Evolutionary conservation across 2,329 filamentous ascomycete genomes (phyloP).

Genomic region (Fusarium nanum): DNA sequence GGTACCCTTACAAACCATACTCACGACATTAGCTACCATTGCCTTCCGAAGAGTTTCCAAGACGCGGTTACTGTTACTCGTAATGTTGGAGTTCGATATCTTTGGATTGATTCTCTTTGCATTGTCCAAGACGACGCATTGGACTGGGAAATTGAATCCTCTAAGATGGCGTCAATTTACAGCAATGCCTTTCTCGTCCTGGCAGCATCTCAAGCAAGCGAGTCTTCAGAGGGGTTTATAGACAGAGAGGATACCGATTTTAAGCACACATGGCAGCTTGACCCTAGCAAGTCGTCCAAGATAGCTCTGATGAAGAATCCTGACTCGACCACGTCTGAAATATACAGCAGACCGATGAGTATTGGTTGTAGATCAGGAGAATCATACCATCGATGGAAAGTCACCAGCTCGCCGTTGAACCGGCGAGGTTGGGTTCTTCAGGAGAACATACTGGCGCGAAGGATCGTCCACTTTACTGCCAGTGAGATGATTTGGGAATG

Average conservation of each 20-base stretch:
- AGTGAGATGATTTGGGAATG: neutral
- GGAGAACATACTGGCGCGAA: neutral
- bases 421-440: neutral
- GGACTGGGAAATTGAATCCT: neutral
- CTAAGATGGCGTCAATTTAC: neutral
- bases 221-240: neutral
- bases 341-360: neutral
- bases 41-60: neutral
- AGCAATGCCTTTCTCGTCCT: neutral
- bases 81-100: neutral
- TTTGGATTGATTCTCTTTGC: neutral
- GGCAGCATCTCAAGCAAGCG: neutral
- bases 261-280: neutral
- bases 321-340: neutral
- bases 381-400: neutral
- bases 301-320: neutral
- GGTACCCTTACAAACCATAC: rapidly evolving
- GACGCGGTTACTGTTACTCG: neutral
- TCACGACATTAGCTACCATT: rapidly evolving
- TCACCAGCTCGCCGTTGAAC: neutral
- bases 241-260: neutral
- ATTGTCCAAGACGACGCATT: neutral
- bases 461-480: neutral
- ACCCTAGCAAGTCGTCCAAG: neutral
- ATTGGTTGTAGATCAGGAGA: neutral